phyloP scores from a whole-genome alignment of 306 rosid genomes.

The Begonia peltatifolia region DNA sequence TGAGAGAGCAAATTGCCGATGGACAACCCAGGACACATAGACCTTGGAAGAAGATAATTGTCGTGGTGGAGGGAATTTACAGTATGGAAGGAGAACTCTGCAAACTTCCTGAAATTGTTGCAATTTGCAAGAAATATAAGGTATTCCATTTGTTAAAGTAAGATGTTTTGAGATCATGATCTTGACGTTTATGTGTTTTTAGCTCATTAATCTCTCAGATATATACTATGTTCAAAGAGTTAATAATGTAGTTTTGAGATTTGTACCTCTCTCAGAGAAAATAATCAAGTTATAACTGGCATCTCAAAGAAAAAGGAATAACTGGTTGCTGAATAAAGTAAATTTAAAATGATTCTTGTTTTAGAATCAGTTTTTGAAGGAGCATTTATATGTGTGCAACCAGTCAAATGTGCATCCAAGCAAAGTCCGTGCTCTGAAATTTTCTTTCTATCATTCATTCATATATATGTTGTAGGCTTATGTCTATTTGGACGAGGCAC shows the following conservation, averaged over 20 bases:
- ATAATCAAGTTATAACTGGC: too few relatives aligned
- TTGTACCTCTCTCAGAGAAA: too few relatives aligned
- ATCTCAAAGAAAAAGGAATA: too few relatives aligned
- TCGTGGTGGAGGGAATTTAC: constrained; percentile 86
- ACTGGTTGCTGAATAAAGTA: too few relatives aligned
- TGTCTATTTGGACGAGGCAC: constrained; percentile 86
- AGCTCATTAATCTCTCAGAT: too few relatives aligned
- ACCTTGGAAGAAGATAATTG: constrained; percentile 91
- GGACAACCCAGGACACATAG: constrained; percentile 91
- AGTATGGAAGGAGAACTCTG: constrained; percentile 98
- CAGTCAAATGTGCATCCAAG: not conserved
- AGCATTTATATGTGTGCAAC: too few relatives aligned
- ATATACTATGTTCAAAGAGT: too few relatives aligned
- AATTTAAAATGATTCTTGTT: too few relatives aligned
- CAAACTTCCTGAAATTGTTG: constrained; percentile 83
- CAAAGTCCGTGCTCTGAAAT: constrained; percentile 6
- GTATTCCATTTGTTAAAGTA: constrained; percentile 12
- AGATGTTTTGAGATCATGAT: not conserved
- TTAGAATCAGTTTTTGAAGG: too few relatives aligned
- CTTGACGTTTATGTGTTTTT: not conserved
- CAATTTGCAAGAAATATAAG: constrained; percentile 79
- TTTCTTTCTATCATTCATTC: not conserved
- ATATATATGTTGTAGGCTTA: constrained; percentile 29
- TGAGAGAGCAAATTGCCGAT: constrained; percentile 85
- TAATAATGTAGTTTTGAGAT: too few relatives aligned